Evolutionary conservation across 495 filamentous ascomycete species (phyloP).

Genomic region (Gamarada debralockiae): DNA sequence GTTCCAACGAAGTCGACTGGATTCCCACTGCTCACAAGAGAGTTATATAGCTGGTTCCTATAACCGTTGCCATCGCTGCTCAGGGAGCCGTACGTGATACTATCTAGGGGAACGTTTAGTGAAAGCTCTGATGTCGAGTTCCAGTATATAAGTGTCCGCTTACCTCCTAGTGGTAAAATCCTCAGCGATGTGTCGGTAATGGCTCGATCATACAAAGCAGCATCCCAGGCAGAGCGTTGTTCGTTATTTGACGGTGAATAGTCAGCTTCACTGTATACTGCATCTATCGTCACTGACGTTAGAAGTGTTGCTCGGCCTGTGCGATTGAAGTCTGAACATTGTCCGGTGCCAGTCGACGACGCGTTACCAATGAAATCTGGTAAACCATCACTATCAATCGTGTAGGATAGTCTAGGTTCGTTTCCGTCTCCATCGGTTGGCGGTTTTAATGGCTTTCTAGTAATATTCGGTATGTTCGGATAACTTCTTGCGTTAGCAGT

Average conservation of each 20-base stretch:
- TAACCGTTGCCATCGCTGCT: neutral
- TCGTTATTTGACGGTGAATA: neutral
- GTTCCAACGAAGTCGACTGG: neutral
- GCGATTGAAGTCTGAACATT: too few relatives aligned
- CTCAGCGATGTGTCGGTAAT: neutral
- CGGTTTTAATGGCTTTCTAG: neutral
- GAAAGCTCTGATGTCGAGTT: neutral
- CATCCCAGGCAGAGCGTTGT: neutral
- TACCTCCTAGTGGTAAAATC: conserved; percentile 3
- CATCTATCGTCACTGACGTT: too few relatives aligned
- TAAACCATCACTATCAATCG: neutral
- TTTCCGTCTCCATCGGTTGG: neutral
- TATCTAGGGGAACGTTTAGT: conserved; percentile 29
- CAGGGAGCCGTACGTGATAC: conserved; percentile 10
- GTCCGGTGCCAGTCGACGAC: too few relatives aligned
- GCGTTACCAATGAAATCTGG: neutral
- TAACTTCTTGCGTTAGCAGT: too few relatives aligned
- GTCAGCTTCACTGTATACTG: neutral
- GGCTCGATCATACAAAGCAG: neutral
- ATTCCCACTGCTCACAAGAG: neutral
- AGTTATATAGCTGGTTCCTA: neutral
- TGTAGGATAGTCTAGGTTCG: neutral
- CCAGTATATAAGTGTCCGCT: neutral
- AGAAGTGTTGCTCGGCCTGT: too few relatives aligned
- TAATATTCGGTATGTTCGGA: neutral